Conservation (phyloP, 2,329 filamentous ascomycete species). For the Fusarium palustre region DNA sequence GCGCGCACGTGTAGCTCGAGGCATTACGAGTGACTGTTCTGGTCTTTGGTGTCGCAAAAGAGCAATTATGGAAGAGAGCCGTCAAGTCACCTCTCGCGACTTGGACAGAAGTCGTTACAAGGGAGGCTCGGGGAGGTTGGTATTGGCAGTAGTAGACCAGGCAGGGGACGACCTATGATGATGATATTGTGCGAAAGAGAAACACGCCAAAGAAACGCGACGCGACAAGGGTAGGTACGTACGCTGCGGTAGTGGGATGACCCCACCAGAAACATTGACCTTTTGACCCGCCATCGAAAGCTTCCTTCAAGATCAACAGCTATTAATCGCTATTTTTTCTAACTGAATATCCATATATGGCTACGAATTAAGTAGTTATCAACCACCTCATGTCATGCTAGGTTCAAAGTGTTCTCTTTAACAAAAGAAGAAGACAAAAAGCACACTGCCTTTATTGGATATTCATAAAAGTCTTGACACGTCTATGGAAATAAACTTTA, state of each 20-base stretch:
- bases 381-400: background rate
- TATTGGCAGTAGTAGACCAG: slow-evolving; percentile 9
- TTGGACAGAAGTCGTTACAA: slow-evolving; percentile 3
- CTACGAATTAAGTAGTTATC: background rate
- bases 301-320: slow-evolving; percentile 15
- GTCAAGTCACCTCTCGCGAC: slow-evolving; percentile 7
- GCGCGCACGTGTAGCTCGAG: slow-evolving; percentile 49
- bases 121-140: slow-evolving; percentile 4
- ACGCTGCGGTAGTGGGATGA: background rate
- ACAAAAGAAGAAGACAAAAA: slow-evolving; percentile 11
- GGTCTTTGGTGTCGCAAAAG: background rate
- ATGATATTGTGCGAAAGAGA: slow-evolving; percentile 44
- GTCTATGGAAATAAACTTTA: slow-evolving; percentile 15
- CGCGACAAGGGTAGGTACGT: slow-evolving; percentile 47
- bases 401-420: background rate
- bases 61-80: background rate
- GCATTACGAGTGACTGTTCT: slow-evolving; percentile 39
- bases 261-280: slow-evolving; percentile 9
- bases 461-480: slow-evolving; percentile 17
- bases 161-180: slow-evolving; percentile 33
- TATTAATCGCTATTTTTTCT: background rate
- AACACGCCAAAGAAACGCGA: slow-evolving; percentile 48
- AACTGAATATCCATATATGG: background rate
- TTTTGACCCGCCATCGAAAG: slow-evolving; percentile 25
- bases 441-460: slow-evolving; percentile 23